A percentile compares a stretch with the other conserved stretches of the same genome.
These are phyloP conservation scores for Papiliotrema terrestris DNA, from an alignment of 1,284 basidiomycete species.

Conservation along the genomic window DNA sequence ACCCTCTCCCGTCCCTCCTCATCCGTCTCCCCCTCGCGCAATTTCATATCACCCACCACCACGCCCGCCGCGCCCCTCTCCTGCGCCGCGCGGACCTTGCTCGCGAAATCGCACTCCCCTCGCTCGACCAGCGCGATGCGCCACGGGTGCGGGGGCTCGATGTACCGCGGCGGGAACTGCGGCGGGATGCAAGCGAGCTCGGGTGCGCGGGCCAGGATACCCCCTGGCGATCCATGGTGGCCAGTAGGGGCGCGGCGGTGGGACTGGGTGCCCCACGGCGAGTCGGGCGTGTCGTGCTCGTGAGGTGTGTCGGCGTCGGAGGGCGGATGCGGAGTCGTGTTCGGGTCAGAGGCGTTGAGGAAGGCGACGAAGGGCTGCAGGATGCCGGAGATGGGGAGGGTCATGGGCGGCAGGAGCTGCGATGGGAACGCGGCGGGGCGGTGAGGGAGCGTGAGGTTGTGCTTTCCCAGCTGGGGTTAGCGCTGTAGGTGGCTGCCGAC, in stretches of 20 bases:
- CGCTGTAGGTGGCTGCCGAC: no score
- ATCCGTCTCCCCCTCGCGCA: constrained; percentile 38
- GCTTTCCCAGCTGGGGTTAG: background rate
- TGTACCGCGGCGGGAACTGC: constrained; percentile 20
- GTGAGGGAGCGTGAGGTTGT: constrained; percentile 44
- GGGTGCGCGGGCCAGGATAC: background rate
- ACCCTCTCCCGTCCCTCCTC: constrained; percentile 66
- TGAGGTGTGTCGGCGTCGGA: background rate
- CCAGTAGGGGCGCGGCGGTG: no score
- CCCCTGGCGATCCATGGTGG: background rate
- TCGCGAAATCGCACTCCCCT: constrained; percentile 80
- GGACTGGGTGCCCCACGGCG: no score
- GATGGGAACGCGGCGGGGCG: constrained; percentile 47
- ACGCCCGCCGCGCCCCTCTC: constrained; percentile 76
- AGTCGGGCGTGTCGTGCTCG: no score
- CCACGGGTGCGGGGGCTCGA: constrained; percentile 11
- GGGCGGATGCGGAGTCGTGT: background rate
- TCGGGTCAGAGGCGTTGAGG: background rate
- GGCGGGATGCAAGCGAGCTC: constrained; percentile 28
- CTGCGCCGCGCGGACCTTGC: constrained; percentile 79
- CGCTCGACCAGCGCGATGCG: constrained; percentile 78
- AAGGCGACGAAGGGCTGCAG: constrained; percentile 31
- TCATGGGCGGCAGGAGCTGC: constrained; percentile 16
- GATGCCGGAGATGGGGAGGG: constrained; percentile 35
- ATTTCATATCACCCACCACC: constrained; percentile 70